phyloP scores from a whole-genome alignment of 202 grass and related monocot species.

The Cymbopogon flexuosus region DNA sequence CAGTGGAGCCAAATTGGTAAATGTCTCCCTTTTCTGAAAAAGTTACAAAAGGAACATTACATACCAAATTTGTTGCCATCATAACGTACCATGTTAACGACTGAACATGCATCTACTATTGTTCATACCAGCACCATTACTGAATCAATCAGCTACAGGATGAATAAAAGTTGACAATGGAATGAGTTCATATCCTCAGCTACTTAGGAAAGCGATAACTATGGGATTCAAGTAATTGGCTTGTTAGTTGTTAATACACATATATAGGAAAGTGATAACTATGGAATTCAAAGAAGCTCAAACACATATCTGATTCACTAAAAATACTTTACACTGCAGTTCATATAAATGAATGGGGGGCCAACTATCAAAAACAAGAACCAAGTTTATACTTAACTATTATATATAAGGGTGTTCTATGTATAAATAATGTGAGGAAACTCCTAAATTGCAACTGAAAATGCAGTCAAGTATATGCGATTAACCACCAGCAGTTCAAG shows the following conservation, averaged over 20 bases:
- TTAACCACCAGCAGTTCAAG: not conserved
- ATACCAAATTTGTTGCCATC: not conserved
- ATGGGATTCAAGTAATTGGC: not conserved
- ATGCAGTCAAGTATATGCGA: not conserved
- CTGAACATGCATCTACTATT: not conserved
- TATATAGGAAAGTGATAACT: not conserved
- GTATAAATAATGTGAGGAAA: not conserved
- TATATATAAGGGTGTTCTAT: not conserved
- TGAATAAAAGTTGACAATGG: not conserved
- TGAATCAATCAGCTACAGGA: constrained; percentile 15
- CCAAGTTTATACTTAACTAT: not conserved
- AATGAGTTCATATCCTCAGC: not conserved
- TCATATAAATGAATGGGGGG: not conserved
- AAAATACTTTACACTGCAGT: not conserved
- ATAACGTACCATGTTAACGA: not conserved
- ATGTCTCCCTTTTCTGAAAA: constrained; percentile 59
- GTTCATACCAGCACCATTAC: not conserved
- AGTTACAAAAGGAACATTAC: constrained; percentile 26
- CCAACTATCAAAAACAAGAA: not conserved
- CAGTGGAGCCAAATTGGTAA: constrained; percentile 53
- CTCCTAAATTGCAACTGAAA: not conserved
- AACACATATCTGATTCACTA: not conserved
- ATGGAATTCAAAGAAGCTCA: not conserved
- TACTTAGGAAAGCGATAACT: not conserved
- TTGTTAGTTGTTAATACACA: not conserved